A percentile compares a stretch with the other conserved stretches of the same genome.
Evolutionary conservation across 805 yeast genomes (phyloP).

Genomic region (Saccharomycopsis amapae): DNA sequence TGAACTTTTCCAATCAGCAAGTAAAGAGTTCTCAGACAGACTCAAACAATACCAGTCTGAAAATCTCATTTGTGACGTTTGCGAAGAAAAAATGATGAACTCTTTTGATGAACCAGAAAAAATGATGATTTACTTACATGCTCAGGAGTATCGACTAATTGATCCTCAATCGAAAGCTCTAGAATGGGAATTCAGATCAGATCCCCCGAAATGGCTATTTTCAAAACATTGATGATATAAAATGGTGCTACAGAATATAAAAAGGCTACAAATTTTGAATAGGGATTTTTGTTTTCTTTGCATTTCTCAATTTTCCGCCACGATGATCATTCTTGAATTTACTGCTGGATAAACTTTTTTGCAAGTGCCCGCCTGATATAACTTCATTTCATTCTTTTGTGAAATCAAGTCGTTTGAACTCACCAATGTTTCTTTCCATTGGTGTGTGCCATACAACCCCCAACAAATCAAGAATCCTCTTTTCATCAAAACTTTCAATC

Average conservation of each 20-base stretch:
- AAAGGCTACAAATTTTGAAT: too few relatives aligned
- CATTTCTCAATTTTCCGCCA: too few relatives aligned
- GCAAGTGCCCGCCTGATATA: not conserved
- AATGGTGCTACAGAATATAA: too few relatives aligned
- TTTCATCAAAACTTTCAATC: conserved; percentile 39
- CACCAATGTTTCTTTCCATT: conserved; percentile 26
- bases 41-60: not conserved
- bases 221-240: too few relatives aligned
- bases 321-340: too few relatives aligned
- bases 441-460: conserved; percentile 32
- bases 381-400: not conserved
- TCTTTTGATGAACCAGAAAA: conserved; percentile 26
- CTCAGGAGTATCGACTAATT: conserved; percentile 30
- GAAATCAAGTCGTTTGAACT: conserved; percentile 5
- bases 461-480: conserved; percentile 37
- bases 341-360: too few relatives aligned
- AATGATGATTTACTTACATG: conserved; percentile 41
- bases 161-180: too few relatives aligned
- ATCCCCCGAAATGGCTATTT: too few relatives aligned
- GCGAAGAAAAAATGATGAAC: conserved; percentile 30
- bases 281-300: too few relatives aligned
- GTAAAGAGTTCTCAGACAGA: conserved; percentile 4
- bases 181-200: too few relatives aligned
- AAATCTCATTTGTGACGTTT: conserved; percentile 29
- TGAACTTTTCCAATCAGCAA: not conserved